phyloP scores from a whole-genome alignment of 371 early-diverging fungal species.

The Actinomortierella wolfii region DNA sequence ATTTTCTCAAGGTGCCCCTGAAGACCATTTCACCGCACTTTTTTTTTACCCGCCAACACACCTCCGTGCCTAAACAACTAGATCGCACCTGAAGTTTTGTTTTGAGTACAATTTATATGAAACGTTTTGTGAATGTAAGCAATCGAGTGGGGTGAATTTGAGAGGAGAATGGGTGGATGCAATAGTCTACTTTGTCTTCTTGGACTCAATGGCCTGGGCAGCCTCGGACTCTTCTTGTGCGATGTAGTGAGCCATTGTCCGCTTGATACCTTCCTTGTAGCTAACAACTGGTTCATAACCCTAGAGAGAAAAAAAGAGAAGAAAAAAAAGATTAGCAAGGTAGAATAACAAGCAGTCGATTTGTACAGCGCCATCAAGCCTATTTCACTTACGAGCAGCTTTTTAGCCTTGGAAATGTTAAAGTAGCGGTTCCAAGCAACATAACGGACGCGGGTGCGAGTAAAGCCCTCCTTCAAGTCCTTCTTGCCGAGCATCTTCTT shows the following conservation, averaged over 20 bases:
- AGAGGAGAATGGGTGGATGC: too few species aligned
- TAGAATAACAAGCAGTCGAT: background rate
- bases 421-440: conserved; percentile 67
- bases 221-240: conserved; percentile 26
- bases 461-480: conserved; percentile 46
- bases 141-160: too few species aligned
- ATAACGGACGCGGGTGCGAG: conserved; percentile 43
- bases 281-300: conserved; percentile 40
- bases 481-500: conserved; percentile 38
- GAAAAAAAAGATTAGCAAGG: background rate
- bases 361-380: background rate
- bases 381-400: conserved; percentile 55
- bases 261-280: conserved; percentile 43
- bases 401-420: conserved; percentile 82
- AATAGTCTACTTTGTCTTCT: background rate
- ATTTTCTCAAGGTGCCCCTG: too few species aligned
- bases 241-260: conserved; percentile 38
- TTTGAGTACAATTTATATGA: too few species aligned
- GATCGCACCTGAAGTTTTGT: too few species aligned
- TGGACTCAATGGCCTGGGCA: conserved; percentile 17
- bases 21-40: too few species aligned
- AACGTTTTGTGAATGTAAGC: too few species aligned
- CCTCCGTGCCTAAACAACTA: too few species aligned
- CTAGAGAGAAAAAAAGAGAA: conserved; percentile 5
- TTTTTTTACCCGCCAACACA: too few species aligned